phyloP scores from a whole-genome alignment of 495 filamentous ascomycete genomes.

The Thermothielavioides terrestris region DNA sequence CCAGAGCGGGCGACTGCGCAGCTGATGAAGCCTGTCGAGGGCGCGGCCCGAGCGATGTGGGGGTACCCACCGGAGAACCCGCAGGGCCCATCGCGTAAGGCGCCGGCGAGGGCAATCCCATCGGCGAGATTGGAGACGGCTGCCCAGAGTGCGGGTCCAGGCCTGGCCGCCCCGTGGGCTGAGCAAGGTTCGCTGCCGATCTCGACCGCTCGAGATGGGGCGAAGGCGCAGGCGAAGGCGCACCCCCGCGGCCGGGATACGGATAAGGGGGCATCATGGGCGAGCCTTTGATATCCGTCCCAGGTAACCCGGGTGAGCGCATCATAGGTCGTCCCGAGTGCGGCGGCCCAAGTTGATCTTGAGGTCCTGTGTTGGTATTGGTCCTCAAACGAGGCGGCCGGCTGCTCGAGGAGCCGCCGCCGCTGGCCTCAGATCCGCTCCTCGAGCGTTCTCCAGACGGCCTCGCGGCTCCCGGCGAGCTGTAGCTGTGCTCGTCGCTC shows the following conservation, averaged over 20 bases:
- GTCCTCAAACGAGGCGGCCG: slow-evolving; percentile 29
- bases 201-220: slow-evolving; percentile 22
- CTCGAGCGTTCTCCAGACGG: slow-evolving; percentile 44
- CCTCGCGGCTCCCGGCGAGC: slow-evolving; percentile 20
- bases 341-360: slow-evolving; percentile 34
- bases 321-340: slow-evolving; percentile 24
- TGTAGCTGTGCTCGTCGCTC: slow-evolving; percentile 29
- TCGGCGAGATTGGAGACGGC: slow-evolving; percentile 41
- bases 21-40: slow-evolving; percentile 32
- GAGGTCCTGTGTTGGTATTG: slow-evolving; percentile 29
- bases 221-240: slow-evolving; percentile 19
- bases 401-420: slow-evolving; percentile 44
- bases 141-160: slow-evolving; percentile 27
- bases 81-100: slow-evolving; percentile 15
- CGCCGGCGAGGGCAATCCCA: slow-evolving; percentile 22
- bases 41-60: slow-evolving; percentile 18
- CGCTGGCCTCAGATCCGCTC: slow-evolving; percentile 52
- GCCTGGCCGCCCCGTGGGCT: slow-evolving; percentile 23
- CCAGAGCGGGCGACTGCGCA: slow-evolving; percentile 37
- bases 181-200: slow-evolving; percentile 25
- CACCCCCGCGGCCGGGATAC: slow-evolving; percentile 31
- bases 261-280: slow-evolving; percentile 42
- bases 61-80: slow-evolving; percentile 22
- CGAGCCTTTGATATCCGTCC: slow-evolving; percentile 37
- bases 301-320: slow-evolving; percentile 38